Evolutionary conservation across 352 stramenopile species (phyloP).

Genomic region (Hyphochytrium catenoides): DNA sequence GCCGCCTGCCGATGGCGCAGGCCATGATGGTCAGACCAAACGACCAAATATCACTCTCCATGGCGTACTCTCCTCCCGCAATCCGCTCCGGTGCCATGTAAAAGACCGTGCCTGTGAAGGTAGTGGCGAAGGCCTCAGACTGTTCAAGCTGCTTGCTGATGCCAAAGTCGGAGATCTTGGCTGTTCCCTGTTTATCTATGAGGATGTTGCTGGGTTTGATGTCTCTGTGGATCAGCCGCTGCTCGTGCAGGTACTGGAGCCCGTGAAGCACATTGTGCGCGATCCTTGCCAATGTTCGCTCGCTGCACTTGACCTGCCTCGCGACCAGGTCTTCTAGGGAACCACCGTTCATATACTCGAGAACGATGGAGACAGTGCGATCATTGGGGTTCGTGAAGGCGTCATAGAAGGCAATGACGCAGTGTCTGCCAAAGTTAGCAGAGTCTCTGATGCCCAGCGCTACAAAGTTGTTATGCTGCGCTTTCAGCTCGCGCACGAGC

Average conservation of each 20-base stretch:
- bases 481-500: conserved; percentile 54
- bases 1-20: conserved; percentile 59
- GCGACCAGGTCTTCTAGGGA: conserved; percentile 77
- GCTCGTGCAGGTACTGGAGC: conserved; percentile 62
- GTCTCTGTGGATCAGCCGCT: conserved; percentile 71
- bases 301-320: conserved; percentile 49
- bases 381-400: conserved; percentile 75
- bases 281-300: conserved; percentile 67
- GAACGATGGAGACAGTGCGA: conserved; percentile 72
- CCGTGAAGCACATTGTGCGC: conserved; percentile 57
- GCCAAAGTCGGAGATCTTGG: conserved; percentile 60
- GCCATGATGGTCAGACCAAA: conserved; percentile 66
- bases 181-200: conserved; percentile 58
- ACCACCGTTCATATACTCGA: conserved; percentile 87
- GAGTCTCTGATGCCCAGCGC: conserved; percentile 37
- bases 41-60: conserved; percentile 55
- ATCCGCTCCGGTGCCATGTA: conserved; percentile 86
- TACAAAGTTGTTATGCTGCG: conserved; percentile 57
- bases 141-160: conserved; percentile 60
- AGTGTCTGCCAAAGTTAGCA: no score
- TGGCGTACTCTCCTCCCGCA: conserved; percentile 63
- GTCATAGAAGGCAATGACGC: conserved; percentile 70
- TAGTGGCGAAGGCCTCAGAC: conserved; percentile 54
- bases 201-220: conserved; percentile 84
- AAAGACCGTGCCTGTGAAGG: conserved; percentile 69